Percentiles rank a stretch among this genome's conserved stretches.
phyloP scores from a whole-genome alignment of 495 filamentous ascomycete genomes.

The Trichocladium uniseriatum region DNA sequence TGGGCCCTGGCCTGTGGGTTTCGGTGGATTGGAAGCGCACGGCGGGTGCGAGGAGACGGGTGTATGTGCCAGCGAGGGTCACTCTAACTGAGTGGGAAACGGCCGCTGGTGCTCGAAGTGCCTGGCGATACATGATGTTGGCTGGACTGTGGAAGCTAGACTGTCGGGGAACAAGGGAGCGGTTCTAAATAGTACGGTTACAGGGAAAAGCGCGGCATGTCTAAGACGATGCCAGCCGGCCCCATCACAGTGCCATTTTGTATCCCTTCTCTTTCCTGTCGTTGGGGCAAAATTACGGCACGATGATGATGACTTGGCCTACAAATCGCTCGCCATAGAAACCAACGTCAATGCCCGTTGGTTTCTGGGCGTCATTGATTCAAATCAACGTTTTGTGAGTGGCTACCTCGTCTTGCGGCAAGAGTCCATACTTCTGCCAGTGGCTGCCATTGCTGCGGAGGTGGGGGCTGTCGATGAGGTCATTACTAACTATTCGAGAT shows the following conservation, averaged over 20 bases:
- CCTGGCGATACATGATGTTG: conserved; percentile 6
- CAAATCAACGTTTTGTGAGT: conserved; percentile 4
- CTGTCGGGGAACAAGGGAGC: too few species aligned
- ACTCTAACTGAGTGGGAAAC: not conserved
- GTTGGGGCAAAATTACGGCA: not conserved
- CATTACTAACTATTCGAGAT: too few species aligned
- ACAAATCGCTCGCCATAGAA: not conserved
- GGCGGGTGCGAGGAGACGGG: not conserved
- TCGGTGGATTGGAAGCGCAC: conserved; percentile 4
- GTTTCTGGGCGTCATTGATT: conserved; percentile 6
- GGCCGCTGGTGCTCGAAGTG: not conserved
- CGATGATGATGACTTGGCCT: not conserved
- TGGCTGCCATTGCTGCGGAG: too few species aligned
- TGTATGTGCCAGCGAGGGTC: not conserved
- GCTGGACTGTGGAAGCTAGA: too few species aligned
- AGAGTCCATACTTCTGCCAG: too few species aligned
- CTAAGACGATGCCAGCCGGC: too few species aligned
- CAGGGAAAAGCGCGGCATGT: too few species aligned
- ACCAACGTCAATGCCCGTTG: not conserved
- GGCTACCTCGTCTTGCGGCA: conserved; percentile 1
- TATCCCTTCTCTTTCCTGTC: too few species aligned
- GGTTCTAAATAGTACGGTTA: too few species aligned
- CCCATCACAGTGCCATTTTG: too few species aligned
- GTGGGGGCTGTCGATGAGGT: not conserved
- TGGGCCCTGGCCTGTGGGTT: not conserved